Conservation (phyloP, 2,329 filamentous ascomycete genomes). For the Macrophomina tecta region DNA sequence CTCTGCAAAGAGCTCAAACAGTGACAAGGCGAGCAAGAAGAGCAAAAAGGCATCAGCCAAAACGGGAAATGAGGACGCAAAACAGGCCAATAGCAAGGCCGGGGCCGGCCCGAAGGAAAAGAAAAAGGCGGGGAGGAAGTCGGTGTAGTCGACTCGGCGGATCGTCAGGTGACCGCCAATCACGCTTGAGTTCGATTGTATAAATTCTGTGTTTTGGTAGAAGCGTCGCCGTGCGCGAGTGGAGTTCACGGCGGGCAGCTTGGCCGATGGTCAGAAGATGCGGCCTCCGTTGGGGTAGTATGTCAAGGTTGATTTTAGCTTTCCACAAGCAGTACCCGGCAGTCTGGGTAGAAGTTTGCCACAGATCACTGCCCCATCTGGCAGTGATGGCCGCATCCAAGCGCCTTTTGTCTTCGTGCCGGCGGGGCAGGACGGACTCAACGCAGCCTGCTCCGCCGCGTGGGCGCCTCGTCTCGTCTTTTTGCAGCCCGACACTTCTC, state of each 20-base stretch:
- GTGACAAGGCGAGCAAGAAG: constrained; percentile 28
- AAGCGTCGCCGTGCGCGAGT: background rate
- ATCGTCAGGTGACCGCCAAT: constrained; percentile 19
- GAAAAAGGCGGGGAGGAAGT: constrained; percentile 27
- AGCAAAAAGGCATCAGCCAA: constrained; percentile 27
- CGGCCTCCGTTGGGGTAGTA: background rate
- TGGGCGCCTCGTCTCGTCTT: constrained; percentile 22
- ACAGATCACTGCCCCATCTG: constrained; percentile 20
- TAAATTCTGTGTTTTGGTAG: constrained; percentile 16
- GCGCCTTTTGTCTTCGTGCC: constrained; percentile 12
- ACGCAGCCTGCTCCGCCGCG: constrained; percentile 20
- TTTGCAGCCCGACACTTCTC: constrained; percentile 24
- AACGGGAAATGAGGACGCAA: constrained; percentile 34
- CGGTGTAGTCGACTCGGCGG: constrained; percentile 21
- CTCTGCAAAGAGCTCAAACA: constrained; percentile 33
- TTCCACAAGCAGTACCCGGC: constrained; percentile 25
- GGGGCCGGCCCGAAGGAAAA: constrained; percentile 36
- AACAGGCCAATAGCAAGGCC: constrained; percentile 31
- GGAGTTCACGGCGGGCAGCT: constrained; percentile 2
- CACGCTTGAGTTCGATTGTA: background rate
- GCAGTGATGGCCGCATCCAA: constrained; percentile 22
- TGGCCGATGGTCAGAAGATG: background rate
- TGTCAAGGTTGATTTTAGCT: constrained; percentile 26
- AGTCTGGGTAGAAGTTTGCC: constrained; percentile 22
- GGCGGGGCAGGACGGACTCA: constrained; percentile 20